phyloP scores from a whole-genome alignment of 2,329 filamentous ascomycete species.

The Atkinsonella hypoxylon region DNA sequence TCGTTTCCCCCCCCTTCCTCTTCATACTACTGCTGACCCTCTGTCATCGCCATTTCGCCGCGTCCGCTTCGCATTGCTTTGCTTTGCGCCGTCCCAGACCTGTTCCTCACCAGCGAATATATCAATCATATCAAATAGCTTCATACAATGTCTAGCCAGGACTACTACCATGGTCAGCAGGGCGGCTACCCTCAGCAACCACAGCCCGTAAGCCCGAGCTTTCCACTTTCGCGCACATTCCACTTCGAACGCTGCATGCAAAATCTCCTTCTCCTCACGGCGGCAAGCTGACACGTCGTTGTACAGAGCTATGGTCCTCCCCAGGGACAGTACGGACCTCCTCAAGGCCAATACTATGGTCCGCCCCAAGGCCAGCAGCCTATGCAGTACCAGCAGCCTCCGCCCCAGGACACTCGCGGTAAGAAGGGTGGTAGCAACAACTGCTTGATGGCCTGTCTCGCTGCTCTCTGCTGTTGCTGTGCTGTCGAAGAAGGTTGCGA shows the following conservation, averaged over 20 bases:
- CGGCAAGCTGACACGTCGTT: neutral
- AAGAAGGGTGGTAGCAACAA: slow-evolving; percentile 23
- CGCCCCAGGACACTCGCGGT: slow-evolving; percentile 17
- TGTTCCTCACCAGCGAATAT: too few species aligned
- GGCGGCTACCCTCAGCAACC: slow-evolving; percentile 28
- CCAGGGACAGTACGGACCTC: slow-evolving; percentile 20
- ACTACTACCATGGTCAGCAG: slow-evolving; percentile 26
- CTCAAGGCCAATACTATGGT: slow-evolving; percentile 20
- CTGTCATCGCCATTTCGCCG: too few species aligned
- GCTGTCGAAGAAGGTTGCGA: slow-evolving; percentile 38
- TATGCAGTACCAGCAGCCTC: slow-evolving; percentile 32
- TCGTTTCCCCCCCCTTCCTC: too few species aligned
- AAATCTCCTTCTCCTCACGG: neutral
- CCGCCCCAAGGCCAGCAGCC: slow-evolving; percentile 25
- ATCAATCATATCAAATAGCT: too few species aligned
- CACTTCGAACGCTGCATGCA: too few species aligned
- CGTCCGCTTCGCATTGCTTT: too few species aligned
- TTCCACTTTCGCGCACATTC: too few species aligned
- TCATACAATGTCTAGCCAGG: slow-evolving; percentile 26
- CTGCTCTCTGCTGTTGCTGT: slow-evolving; percentile 38
- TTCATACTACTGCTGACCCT: too few species aligned
- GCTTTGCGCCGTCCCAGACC: too few species aligned
- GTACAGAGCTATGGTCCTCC: slow-evolving; percentile 19
- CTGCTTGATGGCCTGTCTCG: slow-evolving; percentile 35
- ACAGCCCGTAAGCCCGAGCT: slow-evolving; percentile 22